Evolutionary conservation across 2,329 filamentous ascomycete species (phyloP).

Genomic region (Cytospora piceicola): DNA sequence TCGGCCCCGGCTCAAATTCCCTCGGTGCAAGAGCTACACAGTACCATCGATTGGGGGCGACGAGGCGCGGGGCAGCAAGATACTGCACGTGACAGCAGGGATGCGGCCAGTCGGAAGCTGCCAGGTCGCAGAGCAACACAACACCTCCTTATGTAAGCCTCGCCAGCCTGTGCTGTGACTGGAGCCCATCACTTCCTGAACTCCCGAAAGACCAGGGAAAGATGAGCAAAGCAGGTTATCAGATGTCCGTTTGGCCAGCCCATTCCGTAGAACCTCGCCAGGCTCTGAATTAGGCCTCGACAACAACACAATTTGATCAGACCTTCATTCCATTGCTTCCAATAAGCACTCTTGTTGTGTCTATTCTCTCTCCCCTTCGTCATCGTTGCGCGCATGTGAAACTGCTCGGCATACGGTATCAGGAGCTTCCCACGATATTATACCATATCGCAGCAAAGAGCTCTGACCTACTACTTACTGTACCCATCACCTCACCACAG

Average conservation of each 20-base stretch:
- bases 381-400: conserved; percentile 26
- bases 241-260: neutral
- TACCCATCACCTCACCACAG: conserved; percentile 8
- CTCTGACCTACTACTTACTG: neutral
- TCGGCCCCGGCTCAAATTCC: conserved; percentile 19
- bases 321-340: conserved; percentile 13
- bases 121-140: conserved; percentile 20
- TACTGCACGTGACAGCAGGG: neutral
- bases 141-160: conserved; percentile 20
- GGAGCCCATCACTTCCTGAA: neutral
- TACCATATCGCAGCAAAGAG: neutral
- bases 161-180: neutral
- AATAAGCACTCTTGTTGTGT: conserved; percentile 8
- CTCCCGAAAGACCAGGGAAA: neutral
- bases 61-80: conserved; percentile 15
- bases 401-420: neutral
- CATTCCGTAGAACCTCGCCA: neutral
- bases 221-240: conserved; percentile 1
- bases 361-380: neutral
- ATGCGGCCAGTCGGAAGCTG: conserved; percentile 12
- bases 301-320: conserved; percentile 12
- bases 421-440: conserved; percentile 18
- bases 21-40: neutral
- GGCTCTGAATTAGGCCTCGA: conserved; percentile 7
- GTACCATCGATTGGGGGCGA: conserved; percentile 6